phyloP scores from a whole-genome alignment of 2,329 filamentous ascomycete genomes.

The Aspergillus ochraceoroseus region DNA sequence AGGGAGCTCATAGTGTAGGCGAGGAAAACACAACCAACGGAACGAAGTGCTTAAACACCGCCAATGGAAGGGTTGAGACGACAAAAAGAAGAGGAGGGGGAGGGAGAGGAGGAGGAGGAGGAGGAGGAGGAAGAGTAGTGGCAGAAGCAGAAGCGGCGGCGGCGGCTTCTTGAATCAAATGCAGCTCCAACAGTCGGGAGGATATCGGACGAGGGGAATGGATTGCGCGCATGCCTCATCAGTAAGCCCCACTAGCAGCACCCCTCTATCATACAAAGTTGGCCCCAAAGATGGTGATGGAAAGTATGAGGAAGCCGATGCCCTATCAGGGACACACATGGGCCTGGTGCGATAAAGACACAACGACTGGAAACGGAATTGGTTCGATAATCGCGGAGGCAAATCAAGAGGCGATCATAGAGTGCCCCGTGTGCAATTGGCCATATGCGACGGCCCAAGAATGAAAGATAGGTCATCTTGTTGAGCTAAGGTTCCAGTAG shows the following conservation, averaged over 20 bases:
- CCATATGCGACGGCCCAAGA: conserved; percentile 2
- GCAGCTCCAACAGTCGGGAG: conserved; percentile 9
- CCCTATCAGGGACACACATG: conserved; percentile 38
- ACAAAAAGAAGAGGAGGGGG: no score
- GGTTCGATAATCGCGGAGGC: conserved; percentile 11
- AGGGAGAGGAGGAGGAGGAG: no score
- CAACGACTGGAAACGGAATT: conserved; percentile 9
- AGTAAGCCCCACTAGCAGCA: conserved; percentile 21
- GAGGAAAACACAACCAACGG: conserved; percentile 2
- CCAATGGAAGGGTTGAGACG: conserved; percentile 10
- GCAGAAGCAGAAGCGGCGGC: no score
- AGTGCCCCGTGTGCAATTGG: conserved; percentile 9
- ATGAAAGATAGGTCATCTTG: conserved; percentile 6
- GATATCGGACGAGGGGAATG: conserved; percentile 6
- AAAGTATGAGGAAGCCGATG: conserved; percentile 11
- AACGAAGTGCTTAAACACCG: conserved; percentile 6
- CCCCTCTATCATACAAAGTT: conserved; percentile 15
- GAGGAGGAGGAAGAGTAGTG: no score
- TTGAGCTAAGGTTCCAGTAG: no score
- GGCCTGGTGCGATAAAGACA: conserved; percentile 13
- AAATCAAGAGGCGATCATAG: conserved; percentile 9
- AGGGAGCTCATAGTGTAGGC: conserved; percentile 16
- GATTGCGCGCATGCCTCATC: conserved; percentile 10
- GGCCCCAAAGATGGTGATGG: conserved; percentile 13
- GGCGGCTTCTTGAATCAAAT: conserved; percentile 23